A percentile compares a stretch with the other conserved stretches of the same genome.
These are phyloP conservation scores for Neurospora sp. DNA, from an alignment of 495 filamentous ascomycete species.

Conservation along the genomic window DNA sequence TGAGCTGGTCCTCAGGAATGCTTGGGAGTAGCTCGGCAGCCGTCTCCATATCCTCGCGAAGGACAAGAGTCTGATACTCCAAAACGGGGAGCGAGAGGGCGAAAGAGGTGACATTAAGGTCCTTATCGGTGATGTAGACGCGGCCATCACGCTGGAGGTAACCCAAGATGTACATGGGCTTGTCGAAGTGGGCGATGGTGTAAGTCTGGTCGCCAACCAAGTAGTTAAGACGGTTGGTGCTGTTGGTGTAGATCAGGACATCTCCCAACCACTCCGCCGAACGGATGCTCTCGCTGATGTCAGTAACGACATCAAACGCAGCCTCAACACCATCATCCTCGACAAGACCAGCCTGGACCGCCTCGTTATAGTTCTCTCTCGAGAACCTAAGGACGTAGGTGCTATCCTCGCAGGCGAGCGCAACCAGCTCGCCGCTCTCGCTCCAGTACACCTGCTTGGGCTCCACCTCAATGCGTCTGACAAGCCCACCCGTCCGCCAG, in stretches of 20 bases:
- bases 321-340: slow-evolving; percentile 96
- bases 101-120: slow-evolving; percentile 84
- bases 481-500: slow-evolving; percentile 82
- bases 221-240: slow-evolving; percentile 94
- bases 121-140: slow-evolving; percentile 91
- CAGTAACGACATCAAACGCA: slow-evolving; percentile 92
- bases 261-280: slow-evolving; percentile 98
- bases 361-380: slow-evolving; percentile 74
- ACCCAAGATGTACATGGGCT: slow-evolving; percentile 87
- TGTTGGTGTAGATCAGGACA: slow-evolving; percentile 97
- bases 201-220: slow-evolving; percentile 97
- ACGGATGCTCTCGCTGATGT: slow-evolving; percentile 86
- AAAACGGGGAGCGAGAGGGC: slow-evolving; percentile 87
- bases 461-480: slow-evolving; percentile 92
- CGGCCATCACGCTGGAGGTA: slow-evolving; percentile 90
- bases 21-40: slow-evolving; percentile 74
- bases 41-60: slow-evolving; percentile 89
- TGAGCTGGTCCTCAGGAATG: slow-evolving; percentile 83
- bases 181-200: slow-evolving; percentile 96
- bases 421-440: slow-evolving; percentile 85
- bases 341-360: slow-evolving; percentile 65
- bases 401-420: slow-evolving; percentile 87
- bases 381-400: slow-evolving; percentile 92
- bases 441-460: slow-evolving; percentile 95
- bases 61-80: slow-evolving; percentile 93